These are phyloP conservation scores for Eucalyptus tenuipes DNA, from an alignment of 345 rosid genomes.

Conservation along the genomic window DNA sequence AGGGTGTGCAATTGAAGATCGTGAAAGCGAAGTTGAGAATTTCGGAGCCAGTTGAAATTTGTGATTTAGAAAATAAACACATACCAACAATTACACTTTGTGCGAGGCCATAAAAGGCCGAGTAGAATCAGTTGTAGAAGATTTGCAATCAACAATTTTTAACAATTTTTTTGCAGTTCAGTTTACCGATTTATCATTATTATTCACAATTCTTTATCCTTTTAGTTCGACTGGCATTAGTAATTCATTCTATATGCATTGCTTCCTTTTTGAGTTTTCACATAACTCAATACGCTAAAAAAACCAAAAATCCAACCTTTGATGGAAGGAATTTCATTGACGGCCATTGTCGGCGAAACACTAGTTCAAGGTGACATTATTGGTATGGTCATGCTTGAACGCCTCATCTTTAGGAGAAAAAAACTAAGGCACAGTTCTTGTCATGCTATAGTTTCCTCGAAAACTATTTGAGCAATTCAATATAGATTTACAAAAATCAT, in stretches of 20 bases:
- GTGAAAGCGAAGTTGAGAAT: neutral
- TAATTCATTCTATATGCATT: too few relatives aligned
- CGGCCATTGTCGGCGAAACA: fast-evolving
- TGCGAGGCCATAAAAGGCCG: neutral
- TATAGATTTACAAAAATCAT: neutral
- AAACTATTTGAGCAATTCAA: neutral
- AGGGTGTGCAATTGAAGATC: neutral
- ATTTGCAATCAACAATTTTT: neutral
- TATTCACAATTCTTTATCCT: neutral
- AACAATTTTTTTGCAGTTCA: neutral
- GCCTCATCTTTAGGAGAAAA: neutral
- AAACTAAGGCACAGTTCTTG: neutral
- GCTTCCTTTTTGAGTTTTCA: neutral
- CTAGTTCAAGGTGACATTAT: neutral
- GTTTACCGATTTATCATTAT: neutral
- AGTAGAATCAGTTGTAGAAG: neutral
- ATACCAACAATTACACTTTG: neutral
- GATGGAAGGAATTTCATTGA: too few relatives aligned
- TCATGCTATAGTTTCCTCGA: neutral
- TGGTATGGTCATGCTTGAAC: neutral
- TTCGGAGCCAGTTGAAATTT: too few relatives aligned
- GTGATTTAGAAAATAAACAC: neutral
- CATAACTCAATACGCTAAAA: neutral
- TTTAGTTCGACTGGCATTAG: neutral
- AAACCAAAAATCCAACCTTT: too few relatives aligned